These are phyloP conservation scores for Brassica nigra DNA, from an alignment of 345 rosid species.

Conservation along the genomic window DNA sequence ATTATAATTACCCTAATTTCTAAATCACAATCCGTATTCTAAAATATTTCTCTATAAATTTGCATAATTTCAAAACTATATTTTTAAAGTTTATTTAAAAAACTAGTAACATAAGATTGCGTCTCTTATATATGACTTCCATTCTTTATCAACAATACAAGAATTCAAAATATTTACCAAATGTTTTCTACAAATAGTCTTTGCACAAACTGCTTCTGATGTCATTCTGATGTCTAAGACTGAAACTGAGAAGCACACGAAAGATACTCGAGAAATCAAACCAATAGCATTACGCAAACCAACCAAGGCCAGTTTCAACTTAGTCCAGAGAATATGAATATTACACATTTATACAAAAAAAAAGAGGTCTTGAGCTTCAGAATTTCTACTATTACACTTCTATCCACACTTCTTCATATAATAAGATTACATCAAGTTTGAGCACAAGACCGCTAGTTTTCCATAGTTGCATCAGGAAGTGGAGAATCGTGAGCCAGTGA, in stretches of 20 bases:
- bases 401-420: constrained; percentile 24
- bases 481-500: constrained; percentile 83
- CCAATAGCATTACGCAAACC: background rate
- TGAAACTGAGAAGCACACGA: constrained; percentile 46
- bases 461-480: constrained; percentile 28
- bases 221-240: background rate
- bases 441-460: constrained; percentile 25
- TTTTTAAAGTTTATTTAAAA: too few species aligned
- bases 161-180: background rate
- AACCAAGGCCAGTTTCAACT: background rate
- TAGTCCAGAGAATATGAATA: background rate
- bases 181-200: background rate
- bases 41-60: too few species aligned
- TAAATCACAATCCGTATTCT: too few species aligned
- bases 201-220: background rate
- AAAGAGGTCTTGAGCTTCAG: background rate
- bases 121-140: too few species aligned
- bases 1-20: too few species aligned
- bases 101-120: too few species aligned
- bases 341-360: constrained; percentile 30
- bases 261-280: background rate
- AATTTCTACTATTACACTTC: background rate
- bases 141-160: background rate
- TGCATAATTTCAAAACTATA: too few species aligned
- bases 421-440: constrained; percentile 12